Conservation (phyloP, 148 eudicot species). For the Arbutus unedo region DNA sequence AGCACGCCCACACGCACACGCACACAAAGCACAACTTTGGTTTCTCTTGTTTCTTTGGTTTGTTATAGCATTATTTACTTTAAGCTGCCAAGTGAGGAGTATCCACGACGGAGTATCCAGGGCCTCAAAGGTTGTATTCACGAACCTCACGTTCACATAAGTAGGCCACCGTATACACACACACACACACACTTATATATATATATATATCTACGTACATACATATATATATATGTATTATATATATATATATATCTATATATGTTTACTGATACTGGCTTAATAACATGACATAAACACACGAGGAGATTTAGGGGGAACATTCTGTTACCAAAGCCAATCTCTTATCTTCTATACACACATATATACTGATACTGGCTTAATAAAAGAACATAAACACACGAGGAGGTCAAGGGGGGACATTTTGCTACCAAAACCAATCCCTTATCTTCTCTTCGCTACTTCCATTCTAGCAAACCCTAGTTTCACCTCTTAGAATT, state of each 20-base stretch:
- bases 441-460: neutral
- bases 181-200: no score
- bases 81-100: no score
- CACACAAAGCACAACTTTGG: neutral
- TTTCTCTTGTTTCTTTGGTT: neutral
- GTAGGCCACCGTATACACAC: neutral
- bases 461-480: neutral
- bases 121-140: neutral
- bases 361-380: neutral
- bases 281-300: no score
- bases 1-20: neutral
- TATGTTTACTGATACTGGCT: no score
- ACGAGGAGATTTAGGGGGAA: no score
- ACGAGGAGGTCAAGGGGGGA: neutral
- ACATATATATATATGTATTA: no score
- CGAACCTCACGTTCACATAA: neutral
- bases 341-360: no score
- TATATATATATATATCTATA: no score
- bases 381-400: neutral
- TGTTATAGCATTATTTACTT: neutral
- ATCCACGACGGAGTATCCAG: no score
- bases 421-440: neutral
- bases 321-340: no score
- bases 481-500: neutral
- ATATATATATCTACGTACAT: no score